phyloP scores from a whole-genome alignment of 73 alveolate genomes.

The Paramecium octaurelia region DNA sequence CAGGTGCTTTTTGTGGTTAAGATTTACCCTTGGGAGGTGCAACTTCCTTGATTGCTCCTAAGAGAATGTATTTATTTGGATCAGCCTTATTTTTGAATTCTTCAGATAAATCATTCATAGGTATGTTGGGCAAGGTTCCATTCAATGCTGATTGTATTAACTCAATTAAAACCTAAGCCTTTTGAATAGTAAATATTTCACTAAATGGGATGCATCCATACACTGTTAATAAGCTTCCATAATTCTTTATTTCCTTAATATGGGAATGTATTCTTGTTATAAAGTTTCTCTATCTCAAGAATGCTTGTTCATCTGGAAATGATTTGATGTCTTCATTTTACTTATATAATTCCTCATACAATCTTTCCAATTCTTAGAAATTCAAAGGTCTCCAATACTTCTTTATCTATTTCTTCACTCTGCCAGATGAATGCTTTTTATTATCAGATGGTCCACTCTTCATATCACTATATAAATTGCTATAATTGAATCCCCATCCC shows the following conservation, averaged over 20 bases:
- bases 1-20: background rate
- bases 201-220: slow-evolving; percentile 52
- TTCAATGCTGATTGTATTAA: slow-evolving; percentile 16
- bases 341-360: slow-evolving; percentile 47
- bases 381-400: slow-evolving; percentile 47
- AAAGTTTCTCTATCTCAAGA: slow-evolving; percentile 33
- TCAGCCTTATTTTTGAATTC: slow-evolving; percentile 51
- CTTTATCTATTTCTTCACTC: slow-evolving; percentile 49
- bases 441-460: slow-evolving; percentile 41
- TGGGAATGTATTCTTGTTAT: slow-evolving; percentile 51
- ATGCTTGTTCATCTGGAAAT: slow-evolving; percentile 2
- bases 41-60: slow-evolving; percentile 39
- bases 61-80: slow-evolving; percentile 41
- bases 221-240: slow-evolving; percentile 30
- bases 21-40: slow-evolving; percentile 22
- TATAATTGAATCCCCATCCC: slow-evolving; percentile 61
- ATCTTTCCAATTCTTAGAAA: slow-evolving; percentile 18
- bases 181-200: slow-evolving; percentile 25
- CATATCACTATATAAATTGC: slow-evolving; percentile 39
- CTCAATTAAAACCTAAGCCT: slow-evolving; percentile 23
- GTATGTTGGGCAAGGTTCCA: slow-evolving; percentile 35
- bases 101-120: slow-evolving; percentile 54
- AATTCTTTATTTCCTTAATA: slow-evolving; percentile 38
- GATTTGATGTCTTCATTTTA: slow-evolving; percentile 39
- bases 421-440: slow-evolving; percentile 52